phyloP scores from a whole-genome alignment of 2,329 filamentous ascomycete genomes.

The Xylariaceae sp. region DNA sequence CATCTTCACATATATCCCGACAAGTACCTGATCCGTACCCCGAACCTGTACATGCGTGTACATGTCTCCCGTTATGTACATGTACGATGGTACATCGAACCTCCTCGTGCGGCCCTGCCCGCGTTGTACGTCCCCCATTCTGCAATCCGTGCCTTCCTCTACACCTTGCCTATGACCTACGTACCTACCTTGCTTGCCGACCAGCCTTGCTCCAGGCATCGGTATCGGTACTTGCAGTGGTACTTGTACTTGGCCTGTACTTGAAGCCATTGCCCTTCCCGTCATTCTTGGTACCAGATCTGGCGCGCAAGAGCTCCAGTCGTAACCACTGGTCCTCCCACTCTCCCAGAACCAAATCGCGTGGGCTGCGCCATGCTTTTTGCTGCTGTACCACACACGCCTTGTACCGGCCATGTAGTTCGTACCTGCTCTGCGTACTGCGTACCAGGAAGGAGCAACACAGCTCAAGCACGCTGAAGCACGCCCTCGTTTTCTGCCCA shows the following conservation, averaged over 20 bases:
- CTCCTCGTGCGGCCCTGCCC: constrained; percentile 7
- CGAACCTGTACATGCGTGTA: constrained; percentile 1
- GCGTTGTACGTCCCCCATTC: constrained; percentile 8
- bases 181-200: not conserved
- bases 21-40: not conserved
- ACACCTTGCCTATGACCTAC: constrained; percentile 4
- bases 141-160: not conserved
- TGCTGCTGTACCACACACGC: constrained; percentile 23
- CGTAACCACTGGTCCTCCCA: constrained; percentile 9
- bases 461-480: no score
- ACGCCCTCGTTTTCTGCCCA: not conserved
- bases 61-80: constrained; percentile 3
- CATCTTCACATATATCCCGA: not conserved
- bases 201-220: constrained; percentile 1
- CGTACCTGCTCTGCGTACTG: no score
- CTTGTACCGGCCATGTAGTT: constrained; percentile 26
- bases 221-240: not conserved
- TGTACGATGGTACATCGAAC: not conserved
- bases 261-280: not conserved
- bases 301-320: constrained; percentile 14
- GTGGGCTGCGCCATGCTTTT: constrained; percentile 19
- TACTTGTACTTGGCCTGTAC: not conserved
- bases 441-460: no score
- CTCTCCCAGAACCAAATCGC: constrained; percentile 16
- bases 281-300: not conserved